Evolutionary conservation across 108 stramenopile species (phyloP), one percentile per base, ranked within the genome.

Genomic region (Pseudonitzschia multistriata): DNA sequence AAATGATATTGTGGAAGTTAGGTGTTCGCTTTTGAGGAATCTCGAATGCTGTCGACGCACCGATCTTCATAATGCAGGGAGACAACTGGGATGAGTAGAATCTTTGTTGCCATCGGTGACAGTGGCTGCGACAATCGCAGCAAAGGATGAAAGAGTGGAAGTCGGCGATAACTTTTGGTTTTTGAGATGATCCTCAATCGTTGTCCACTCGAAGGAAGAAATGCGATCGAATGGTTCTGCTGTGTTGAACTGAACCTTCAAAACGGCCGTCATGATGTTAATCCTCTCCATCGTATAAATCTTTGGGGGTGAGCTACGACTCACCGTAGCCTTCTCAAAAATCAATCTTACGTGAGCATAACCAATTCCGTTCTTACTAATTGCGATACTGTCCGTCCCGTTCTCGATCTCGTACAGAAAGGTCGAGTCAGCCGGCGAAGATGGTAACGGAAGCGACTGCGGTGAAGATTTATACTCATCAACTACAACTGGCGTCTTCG

Each of bases 321-420:
- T 52, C 50, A 19, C 31, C 1, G 30, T 13, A 28, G 50, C 28
- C 19, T 48, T 15, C 6, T 66, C 4, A 45, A 67, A 3, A 15
- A 28, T 31, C 11, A 74, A 37, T 29, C 59, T 55, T 5, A 67
- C 54, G 1, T 28, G 37, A 1, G 39, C 67, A n/a, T 55, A 67
- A 15, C 35, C 40, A 42, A 3, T 40, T 39, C 55, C 62, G 21
- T 64, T 72, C 47, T 72, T 72, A 36, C 42, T 72, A n/a, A 72
- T 33, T n/a, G 71, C 62, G 50, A 72, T 72, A 13, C 71, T 36
- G 22, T 52, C 49, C 10, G 1, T 2, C 13, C 60, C 70, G 21
- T 34, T 27, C 27, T 40, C 31, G 39, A 64, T 19, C 34, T 72
- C 22, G 50, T 64, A 72, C 22, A 21, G 13, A n/a, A 72, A 35